These are phyloP conservation scores for Hypoxylon sp. DNA, from an alignment of 2,329 filamentous ascomycete species.

Conservation along the genomic window DNA sequence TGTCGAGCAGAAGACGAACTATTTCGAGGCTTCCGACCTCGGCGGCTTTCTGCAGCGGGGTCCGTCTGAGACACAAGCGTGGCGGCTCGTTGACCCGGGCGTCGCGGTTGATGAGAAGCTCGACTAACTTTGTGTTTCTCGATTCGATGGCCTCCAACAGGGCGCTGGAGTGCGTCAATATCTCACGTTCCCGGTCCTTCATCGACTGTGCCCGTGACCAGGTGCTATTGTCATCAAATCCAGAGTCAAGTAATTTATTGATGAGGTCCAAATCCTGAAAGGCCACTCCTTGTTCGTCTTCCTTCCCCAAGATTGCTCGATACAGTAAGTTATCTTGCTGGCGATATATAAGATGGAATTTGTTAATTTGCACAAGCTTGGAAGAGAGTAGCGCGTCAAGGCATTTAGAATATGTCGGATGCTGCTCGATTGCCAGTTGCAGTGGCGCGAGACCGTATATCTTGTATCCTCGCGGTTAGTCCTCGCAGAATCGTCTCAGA, in stretches of 20 bases:
- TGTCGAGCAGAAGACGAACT: constrained; percentile 15
- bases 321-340: not conserved
- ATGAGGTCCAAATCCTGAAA: not conserved
- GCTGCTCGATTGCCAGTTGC: not conserved
- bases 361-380: not conserved
- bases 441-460: not conserved
- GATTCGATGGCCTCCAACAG: constrained; percentile 10
- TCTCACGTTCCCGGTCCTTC: not conserved
- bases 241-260: not conserved
- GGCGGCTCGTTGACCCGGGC: constrained; percentile 20
- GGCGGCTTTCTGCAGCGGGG: constrained; percentile 25
- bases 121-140: constrained; percentile 1
- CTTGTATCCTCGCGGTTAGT: not conserved
- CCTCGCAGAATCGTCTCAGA: not conserved
- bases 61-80: not conserved
- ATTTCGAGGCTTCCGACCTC: constrained; percentile 15
- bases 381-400: not conserved
- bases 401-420: not conserved
- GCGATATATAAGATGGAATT: too few species aligned
- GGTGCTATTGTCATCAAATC: not conserved
- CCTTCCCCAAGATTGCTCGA: not conserved
- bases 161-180: not conserved
- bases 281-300: not conserved
- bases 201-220: not conserved
- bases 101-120: constrained; percentile 13